Evolutionary conservation across 805 yeast genomes (phyloP).

Genomic region (Debaryomyces prosopidis): DNA sequence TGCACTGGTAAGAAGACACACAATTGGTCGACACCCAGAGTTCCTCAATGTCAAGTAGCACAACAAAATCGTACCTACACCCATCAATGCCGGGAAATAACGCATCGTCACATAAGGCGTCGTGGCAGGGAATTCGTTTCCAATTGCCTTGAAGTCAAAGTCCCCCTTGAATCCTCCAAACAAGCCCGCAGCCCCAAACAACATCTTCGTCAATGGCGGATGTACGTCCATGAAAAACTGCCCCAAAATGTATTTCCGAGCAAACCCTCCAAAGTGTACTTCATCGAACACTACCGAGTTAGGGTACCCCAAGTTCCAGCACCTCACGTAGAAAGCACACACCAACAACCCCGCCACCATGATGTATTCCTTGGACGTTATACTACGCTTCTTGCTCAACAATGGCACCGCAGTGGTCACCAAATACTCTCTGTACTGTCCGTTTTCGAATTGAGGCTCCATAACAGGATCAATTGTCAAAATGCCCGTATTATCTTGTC

Average conservation of each 20-base stretch:
- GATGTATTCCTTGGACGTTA: conserved; percentile 26
- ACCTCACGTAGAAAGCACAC: conserved; percentile 59
- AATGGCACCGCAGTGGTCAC: conserved; percentile 49
- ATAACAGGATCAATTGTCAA: conserved; percentile 45
- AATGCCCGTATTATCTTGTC: neutral
- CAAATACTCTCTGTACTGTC: conserved; percentile 55
- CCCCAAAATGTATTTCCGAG: conserved; percentile 72
- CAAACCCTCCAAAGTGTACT: conserved; percentile 96
- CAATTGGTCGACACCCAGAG: conserved; percentile 67
- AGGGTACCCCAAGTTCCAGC: conserved; percentile 64
- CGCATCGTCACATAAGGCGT: conserved; percentile 73
- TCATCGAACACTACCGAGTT: conserved; percentile 88
- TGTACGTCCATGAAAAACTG: conserved; percentile 71
- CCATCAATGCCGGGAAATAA: conserved; percentile 64
- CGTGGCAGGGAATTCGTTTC: conserved; percentile 56
- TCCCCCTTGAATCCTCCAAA: conserved; percentile 73
- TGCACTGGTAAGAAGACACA: conserved; percentile 58
- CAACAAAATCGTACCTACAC: conserved; percentile 66
- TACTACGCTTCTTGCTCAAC: conserved; percentile 41
- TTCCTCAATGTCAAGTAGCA: conserved; percentile 68
- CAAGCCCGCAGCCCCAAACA: conserved; percentile 69
- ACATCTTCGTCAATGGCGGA: conserved; percentile 78
- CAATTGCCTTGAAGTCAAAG: conserved; percentile 67
- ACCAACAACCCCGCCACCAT: conserved; percentile 41
- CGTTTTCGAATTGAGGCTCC: conserved; percentile 39